Conservation (phyloP, 805 yeast genomes). For the Candida anglica region DNA sequence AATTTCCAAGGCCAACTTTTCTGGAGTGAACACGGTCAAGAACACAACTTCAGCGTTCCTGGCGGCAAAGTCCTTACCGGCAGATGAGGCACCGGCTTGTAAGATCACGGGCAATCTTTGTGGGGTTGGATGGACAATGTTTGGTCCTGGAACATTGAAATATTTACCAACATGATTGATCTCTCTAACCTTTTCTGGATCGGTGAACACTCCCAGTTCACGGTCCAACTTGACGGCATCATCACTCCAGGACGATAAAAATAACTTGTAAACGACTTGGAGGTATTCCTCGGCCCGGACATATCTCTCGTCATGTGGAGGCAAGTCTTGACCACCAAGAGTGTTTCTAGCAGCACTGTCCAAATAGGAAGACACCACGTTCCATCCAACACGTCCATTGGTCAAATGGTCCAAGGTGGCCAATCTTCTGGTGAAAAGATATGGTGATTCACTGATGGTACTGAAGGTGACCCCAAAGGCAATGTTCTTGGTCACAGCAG, state of each 20-base stretch:
- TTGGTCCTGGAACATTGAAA: constrained; percentile 41
- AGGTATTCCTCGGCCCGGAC: constrained; percentile 37
- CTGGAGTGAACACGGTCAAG: constrained; percentile 31
- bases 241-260: constrained; percentile 42
- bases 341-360: constrained; percentile 40
- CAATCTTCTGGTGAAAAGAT: constrained; percentile 37
- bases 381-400: constrained; percentile 45
- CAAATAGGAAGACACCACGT: constrained; percentile 41
- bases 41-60: constrained; percentile 41
- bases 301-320: constrained; percentile 40
- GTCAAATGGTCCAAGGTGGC: constrained; percentile 43
- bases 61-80: constrained; percentile 40
- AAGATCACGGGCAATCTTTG: constrained; percentile 42
- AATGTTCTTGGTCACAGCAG: constrained; percentile 37
- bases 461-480: constrained; percentile 40
- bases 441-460: constrained; percentile 41
- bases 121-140: constrained; percentile 39
- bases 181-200: constrained; percentile 36
- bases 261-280: constrained; percentile 34
- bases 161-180: constrained; percentile 39
- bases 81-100: constrained; percentile 42
- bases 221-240: constrained; percentile 31
- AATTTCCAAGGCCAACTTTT: constrained; percentile 20
- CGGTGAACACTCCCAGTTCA: constrained; percentile 27
- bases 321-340: constrained; percentile 30